Base-by-base conservation (phyloP, 1,284 basidiomycete genomes). In the Ceratobasidium sp. region DNA sequence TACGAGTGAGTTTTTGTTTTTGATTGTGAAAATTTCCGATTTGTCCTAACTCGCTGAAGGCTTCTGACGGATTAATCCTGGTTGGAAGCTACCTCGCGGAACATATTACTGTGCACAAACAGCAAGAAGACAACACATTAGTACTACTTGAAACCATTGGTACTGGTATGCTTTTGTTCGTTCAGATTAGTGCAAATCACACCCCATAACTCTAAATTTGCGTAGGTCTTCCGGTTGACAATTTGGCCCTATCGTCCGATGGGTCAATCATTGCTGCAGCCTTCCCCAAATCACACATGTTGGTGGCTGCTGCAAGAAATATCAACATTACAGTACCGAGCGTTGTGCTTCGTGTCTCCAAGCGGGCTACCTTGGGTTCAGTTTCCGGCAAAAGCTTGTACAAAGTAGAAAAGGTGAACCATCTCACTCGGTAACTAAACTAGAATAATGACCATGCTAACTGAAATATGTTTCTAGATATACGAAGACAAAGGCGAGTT, bases 351-450 rank as follows among this genome's bases (percentile, higher is more conserved):
- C 84, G 85, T 18, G 80, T 91, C 54, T 83, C 87, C 0, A 79
- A 83, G 52, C 89, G 89, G 76, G 83, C 80, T 2, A 86, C 85
- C 7, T 77, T 79, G 7, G 78, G 80, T 30, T 81, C 85, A 8
- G 89, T 87, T 77, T 89, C 86, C 72, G 89, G 88, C 14, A 84
- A 88, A 74, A 90, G 47, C 47, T 6, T 90, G 76, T 88, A 85
- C 76, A 85, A 82, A 55, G 78, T 89, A 18, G 85, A 88, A 70
- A 89, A 86, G 84, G 88, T 88, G n/a, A 23, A 14, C 16, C 3
- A 8, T 23, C 32, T 13, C 2, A 18, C 28, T 35, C 16, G 32
- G 30, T 18, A 32, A 35, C 16, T 16, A 55, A 1, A 8, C 43
- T 55, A n/a, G 38, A 6, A 2, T 32, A 32, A n/a, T 14, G 2